Evolutionary conservation across 257 asterid species (phyloP).

Genomic region (Jacaranda copaia): DNA sequence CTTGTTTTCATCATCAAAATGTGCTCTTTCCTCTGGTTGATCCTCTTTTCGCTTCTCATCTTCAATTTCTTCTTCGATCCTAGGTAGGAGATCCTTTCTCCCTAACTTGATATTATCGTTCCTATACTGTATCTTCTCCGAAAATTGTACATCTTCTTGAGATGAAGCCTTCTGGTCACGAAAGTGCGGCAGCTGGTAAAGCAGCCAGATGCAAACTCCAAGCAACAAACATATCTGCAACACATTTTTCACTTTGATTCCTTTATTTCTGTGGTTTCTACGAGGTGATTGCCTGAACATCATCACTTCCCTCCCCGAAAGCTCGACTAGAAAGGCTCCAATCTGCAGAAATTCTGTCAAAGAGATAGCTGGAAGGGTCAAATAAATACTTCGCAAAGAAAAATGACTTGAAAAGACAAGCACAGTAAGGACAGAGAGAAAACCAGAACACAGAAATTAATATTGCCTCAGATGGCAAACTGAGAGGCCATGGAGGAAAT

Average conservation of each 20-base stretch:
- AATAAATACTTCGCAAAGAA: no score
- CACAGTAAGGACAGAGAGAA: neutral
- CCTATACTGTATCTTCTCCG: constrained; percentile 42
- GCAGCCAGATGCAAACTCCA: constrained; percentile 68
- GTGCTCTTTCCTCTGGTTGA: no score
- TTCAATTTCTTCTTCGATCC: constrained; percentile 38
- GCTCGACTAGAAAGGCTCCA: neutral
- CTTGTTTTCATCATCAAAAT: constrained; percentile 31
- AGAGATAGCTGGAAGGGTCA: neutral
- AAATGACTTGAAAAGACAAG: no score
- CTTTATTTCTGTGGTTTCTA: constrained; percentile 63
- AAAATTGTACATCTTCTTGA: constrained; percentile 27
- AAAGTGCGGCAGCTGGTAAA: constrained; percentile 70
- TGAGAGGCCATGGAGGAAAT: neutral
- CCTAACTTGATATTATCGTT: constrained; percentile 46
- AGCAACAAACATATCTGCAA: constrained; percentile 59
- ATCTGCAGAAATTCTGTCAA: neutral
- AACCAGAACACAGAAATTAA: neutral
- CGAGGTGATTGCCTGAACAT: constrained; percentile 71
- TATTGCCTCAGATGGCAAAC: neutral
- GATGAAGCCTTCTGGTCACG: constrained; percentile 43
- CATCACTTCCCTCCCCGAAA: constrained; percentile 30
- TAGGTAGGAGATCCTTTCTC: constrained; percentile 62
- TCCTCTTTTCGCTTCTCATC: constrained; percentile 6
- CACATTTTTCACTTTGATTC: constrained; percentile 69